Conservation (phyloP, 2,329 filamentous ascomycete species). For the Neonectria ditissima region DNA sequence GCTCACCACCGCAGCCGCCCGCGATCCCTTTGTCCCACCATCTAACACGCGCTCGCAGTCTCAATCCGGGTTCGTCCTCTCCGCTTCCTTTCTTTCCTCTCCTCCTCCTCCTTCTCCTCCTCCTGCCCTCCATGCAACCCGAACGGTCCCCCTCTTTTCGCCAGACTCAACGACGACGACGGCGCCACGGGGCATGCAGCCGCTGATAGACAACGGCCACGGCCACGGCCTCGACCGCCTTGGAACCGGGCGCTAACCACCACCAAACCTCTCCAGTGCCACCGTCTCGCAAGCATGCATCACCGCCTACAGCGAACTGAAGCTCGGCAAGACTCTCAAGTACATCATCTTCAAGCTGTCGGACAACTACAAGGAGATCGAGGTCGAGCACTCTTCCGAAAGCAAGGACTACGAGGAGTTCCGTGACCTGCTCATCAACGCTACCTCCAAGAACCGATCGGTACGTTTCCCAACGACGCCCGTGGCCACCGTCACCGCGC, state of each 20-base stretch:
- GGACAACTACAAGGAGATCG: slow-evolving; percentile 84
- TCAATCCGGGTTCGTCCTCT: slow-evolving; percentile 71
- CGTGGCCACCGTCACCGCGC: background rate
- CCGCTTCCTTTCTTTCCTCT: slow-evolving; percentile 55
- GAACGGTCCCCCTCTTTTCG: slow-evolving; percentile 24
- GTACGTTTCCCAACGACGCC: slow-evolving; percentile 57
- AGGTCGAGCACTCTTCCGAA: slow-evolving; percentile 78
- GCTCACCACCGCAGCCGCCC: slow-evolving; percentile 39
- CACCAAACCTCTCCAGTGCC: slow-evolving; percentile 64
- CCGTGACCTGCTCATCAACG: slow-evolving; percentile 80
- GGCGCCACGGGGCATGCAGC: slow-evolving; percentile 39
- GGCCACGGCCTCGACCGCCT: background rate
- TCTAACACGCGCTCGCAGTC: slow-evolving; percentile 59
- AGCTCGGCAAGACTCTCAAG: slow-evolving; percentile 84
- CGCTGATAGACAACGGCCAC: slow-evolving; percentile 16
- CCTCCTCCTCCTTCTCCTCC: slow-evolving; percentile 30
- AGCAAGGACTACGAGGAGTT: slow-evolving; percentile 78
- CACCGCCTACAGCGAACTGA: slow-evolving; percentile 80
- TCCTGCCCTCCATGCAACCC: slow-evolving; percentile 12
- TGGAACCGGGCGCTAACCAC: slow-evolving; percentile 43
- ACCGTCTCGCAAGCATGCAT: slow-evolving; percentile 79
- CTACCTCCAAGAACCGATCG: slow-evolving; percentile 77
- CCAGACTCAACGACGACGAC: slow-evolving; percentile 34
- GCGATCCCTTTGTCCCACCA: background rate
- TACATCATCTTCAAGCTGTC: slow-evolving; percentile 91